Conservation (phyloP, 495 filamentous ascomycete species). For the Penicillium subrubescens region DNA sequence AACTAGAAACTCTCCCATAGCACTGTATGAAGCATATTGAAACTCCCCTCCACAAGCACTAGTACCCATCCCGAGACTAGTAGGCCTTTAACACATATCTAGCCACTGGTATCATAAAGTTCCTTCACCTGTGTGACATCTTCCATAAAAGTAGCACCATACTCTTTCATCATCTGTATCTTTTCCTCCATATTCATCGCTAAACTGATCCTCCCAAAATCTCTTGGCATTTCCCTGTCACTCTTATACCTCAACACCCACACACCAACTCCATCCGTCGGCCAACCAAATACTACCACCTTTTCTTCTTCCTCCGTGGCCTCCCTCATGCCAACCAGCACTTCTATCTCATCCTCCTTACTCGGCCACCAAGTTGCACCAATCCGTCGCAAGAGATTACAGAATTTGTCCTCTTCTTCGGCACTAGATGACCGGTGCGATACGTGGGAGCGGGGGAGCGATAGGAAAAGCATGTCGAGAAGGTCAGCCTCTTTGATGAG, state of each 20-base stretch:
- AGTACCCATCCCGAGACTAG: too few relatives aligned
- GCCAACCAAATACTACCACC: conserved; percentile 2
- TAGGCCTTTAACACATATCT: too few relatives aligned
- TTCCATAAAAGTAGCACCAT: too few relatives aligned
- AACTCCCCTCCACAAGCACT: too few relatives aligned
- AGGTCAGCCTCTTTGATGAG: conserved; percentile 9
- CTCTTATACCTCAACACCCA: conserved; percentile 13
- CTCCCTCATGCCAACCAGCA: neutral
- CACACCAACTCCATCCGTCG: conserved; percentile 8
- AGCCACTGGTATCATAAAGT: too few relatives aligned
- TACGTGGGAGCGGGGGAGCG: neutral
- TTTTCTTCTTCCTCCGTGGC: conserved; percentile 9
- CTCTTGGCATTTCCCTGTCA: conserved; percentile 9
- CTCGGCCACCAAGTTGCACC: conserved; percentile 4
- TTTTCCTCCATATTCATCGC: too few relatives aligned
- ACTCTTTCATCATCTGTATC: too few relatives aligned
- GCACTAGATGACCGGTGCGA: conserved; percentile 1
- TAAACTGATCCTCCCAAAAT: conserved; percentile 19
- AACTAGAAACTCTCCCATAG: too few relatives aligned
- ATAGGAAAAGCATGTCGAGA: conserved; percentile 9
- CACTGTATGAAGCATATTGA: too few relatives aligned
- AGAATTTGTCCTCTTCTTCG: conserved; percentile 11
- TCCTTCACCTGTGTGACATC: too few relatives aligned
- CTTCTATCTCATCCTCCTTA: conserved; percentile 3
- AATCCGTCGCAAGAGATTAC: conserved; percentile 6